phyloP scores from a whole-genome alignment of 2,329 filamentous ascomycete species.

The Botryotinia convoluta region DNA sequence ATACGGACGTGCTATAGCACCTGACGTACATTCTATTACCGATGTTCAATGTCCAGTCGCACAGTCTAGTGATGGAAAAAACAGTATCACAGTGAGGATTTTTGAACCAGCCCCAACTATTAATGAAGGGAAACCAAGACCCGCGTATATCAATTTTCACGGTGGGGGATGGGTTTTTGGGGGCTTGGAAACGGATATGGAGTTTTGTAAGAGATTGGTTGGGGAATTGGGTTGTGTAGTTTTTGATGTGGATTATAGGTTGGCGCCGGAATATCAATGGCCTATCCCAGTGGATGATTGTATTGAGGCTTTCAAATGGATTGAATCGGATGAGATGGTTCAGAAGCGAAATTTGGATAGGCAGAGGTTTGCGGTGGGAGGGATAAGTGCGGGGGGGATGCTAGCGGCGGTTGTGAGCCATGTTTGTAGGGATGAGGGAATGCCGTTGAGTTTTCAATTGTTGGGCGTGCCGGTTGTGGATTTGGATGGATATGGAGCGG shows the following conservation, averaged over 20 bases:
- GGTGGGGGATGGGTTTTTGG: constrained; percentile 44
- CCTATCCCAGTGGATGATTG: constrained; percentile 45
- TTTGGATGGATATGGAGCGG: constrained; percentile 22
- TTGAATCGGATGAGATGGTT: constrained; percentile 24
- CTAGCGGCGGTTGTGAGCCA: constrained; percentile 27
- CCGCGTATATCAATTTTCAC: constrained; percentile 41
- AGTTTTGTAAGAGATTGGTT: constrained; percentile 44
- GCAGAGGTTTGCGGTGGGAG: constrained; percentile 26
- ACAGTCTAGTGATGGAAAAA: constrained; percentile 42
- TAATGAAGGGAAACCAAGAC: constrained; percentile 35
- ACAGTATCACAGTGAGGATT: constrained; percentile 40
- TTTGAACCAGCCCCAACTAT: constrained; percentile 40
- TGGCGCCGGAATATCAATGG: constrained; percentile 48
- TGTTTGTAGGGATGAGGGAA: constrained; percentile 24
- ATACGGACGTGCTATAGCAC: constrained; percentile 41
- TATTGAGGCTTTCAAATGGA: constrained; percentile 47
- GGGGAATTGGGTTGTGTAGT: constrained; percentile 42
- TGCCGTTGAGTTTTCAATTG: constrained; percentile 29
- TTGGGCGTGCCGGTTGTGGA: constrained; percentile 26
- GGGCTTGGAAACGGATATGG: constrained; percentile 40
- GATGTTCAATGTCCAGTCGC: constrained; percentile 40
- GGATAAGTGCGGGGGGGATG: constrained; percentile 27
- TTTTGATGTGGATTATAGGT: constrained; percentile 45
- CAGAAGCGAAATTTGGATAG: constrained; percentile 28
- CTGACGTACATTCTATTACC: constrained; percentile 41